Conservation (phyloP, 441 rosid genomes). For the Daphne laureola region DNA sequence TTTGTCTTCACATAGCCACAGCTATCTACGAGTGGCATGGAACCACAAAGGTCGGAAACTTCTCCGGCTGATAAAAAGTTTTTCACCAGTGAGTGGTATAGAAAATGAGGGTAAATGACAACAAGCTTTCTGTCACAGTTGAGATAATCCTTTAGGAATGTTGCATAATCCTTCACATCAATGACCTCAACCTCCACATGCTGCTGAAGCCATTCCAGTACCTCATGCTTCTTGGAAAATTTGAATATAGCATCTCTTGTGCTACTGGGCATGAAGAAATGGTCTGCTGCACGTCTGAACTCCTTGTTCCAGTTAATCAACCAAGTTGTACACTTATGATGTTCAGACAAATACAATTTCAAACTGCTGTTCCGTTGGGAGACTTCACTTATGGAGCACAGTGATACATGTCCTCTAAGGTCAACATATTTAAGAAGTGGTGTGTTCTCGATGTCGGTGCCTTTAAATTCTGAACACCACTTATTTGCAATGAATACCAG, state of each 20-base stretch:
- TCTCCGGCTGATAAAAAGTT: constrained; percentile 15
- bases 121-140: constrained; percentile 28
- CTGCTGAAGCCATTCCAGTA: constrained; percentile 35
- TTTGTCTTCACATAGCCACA: constrained; percentile 23
- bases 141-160: constrained; percentile 14
- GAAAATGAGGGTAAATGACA: constrained; percentile 42
- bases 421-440: constrained; percentile 48
- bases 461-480: constrained; percentile 32
- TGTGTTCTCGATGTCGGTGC: constrained; percentile 22
- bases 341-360: constrained; percentile 19
- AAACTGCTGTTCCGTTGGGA: background rate
- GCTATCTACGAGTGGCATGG: constrained; percentile 51
- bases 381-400: constrained; percentile 25
- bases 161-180: constrained; percentile 25
- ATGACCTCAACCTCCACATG: constrained; percentile 12
- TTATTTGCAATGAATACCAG: constrained; percentile 41
- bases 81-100: constrained; percentile 28
- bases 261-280: constrained; percentile 34
- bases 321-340: constrained; percentile 22
- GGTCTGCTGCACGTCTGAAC: constrained; percentile 25
- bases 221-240: constrained; percentile 10
- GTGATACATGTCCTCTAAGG: constrained; percentile 23
- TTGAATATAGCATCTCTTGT: constrained; percentile 25
- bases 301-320: constrained; percentile 45
- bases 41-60: constrained; percentile 22